A percentile compares a stretch with the other conserved stretches of the same genome.
These are phyloP conservation scores for Phytopythium cucurbitacearum DNA, from an alignment of 352 stramenopile genomes.

Conservation along the genomic window DNA sequence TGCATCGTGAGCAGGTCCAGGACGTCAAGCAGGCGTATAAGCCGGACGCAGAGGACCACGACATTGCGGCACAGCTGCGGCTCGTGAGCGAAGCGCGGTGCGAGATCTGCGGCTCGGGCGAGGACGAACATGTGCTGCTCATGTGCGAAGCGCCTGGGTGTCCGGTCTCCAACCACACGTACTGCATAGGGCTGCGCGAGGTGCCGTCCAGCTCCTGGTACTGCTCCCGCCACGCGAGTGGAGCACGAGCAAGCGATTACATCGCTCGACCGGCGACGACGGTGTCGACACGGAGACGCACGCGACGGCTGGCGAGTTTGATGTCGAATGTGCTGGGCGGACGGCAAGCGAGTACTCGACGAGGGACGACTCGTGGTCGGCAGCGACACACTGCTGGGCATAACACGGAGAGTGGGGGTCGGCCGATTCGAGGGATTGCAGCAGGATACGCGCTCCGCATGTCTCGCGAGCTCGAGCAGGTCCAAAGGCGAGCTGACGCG, in stretches of 20 bases:
- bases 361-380: constrained; percentile 1
- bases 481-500: constrained; percentile 57
- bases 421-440: constrained; percentile 56
- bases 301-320: constrained; percentile 58
- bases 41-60: constrained; percentile 54
- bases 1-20: constrained; percentile 30
- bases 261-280: constrained; percentile 52
- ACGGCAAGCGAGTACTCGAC: constrained; percentile 4
- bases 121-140: constrained; percentile 78
- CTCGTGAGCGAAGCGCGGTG: constrained; percentile 73
- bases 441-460: constrained; percentile 70
- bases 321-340: constrained; percentile 66
- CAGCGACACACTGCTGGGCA: constrained; percentile 23
- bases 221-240: constrained; percentile 41
- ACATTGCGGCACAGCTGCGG: constrained; percentile 58
- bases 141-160: constrained; percentile 72
- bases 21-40: constrained; percentile 66
- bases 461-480: constrained; percentile 70
- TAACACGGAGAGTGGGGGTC: constrained; percentile 21
- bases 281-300: constrained; percentile 54
- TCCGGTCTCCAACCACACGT: constrained; percentile 63
- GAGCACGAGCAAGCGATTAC: constrained; percentile 46
- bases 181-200: constrained; percentile 55
- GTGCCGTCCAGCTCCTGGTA: constrained; percentile 73
- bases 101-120: constrained; percentile 61